These are phyloP conservation scores for Inga laurina DNA, from an alignment of 306 rosid genomes.

Conservation along the genomic window DNA sequence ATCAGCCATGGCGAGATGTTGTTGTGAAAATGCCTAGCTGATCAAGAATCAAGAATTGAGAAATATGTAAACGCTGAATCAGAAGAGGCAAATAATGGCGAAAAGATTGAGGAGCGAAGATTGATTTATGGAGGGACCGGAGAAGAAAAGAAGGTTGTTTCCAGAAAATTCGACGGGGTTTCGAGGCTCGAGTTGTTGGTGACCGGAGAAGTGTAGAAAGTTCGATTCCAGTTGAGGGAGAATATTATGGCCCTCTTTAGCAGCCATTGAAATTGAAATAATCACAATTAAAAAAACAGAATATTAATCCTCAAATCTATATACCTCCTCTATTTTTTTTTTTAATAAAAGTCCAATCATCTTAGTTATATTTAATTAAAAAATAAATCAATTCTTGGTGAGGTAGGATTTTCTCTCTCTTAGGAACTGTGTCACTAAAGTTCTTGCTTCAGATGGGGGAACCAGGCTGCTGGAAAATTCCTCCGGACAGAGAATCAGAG, in stretches of 20 bases:
- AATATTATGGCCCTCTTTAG: too few relatives aligned
- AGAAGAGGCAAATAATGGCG: neutral
- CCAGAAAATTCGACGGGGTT: neutral
- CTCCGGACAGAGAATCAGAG: too few relatives aligned
- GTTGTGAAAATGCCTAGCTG: conserved; percentile 35
- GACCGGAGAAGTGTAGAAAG: neutral
- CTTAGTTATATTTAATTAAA: too few relatives aligned
- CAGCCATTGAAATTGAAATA: neutral
- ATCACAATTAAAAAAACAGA: neutral
- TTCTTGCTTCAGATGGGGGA: too few relatives aligned
- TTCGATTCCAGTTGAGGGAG: neutral
- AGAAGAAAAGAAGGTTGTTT: neutral
- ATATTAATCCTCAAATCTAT: too few relatives aligned
- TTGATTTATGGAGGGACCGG: neutral
- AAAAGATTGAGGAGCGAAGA: too few relatives aligned
- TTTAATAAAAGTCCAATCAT: too few relatives aligned
- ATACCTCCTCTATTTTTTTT: too few relatives aligned
- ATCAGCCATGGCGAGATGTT: conserved; percentile 48
- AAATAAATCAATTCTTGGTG: too few relatives aligned
- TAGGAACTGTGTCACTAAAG: too few relatives aligned
- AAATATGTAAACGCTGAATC: neutral
- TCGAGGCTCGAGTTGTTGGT: neutral
- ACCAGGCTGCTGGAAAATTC: too few relatives aligned
- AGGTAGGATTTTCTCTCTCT: too few relatives aligned
- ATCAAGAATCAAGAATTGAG: neutral